Conservation (phyloP, 2,329 filamentous ascomycete genomes). For the Dendrostoma leiphaemia region DNA sequence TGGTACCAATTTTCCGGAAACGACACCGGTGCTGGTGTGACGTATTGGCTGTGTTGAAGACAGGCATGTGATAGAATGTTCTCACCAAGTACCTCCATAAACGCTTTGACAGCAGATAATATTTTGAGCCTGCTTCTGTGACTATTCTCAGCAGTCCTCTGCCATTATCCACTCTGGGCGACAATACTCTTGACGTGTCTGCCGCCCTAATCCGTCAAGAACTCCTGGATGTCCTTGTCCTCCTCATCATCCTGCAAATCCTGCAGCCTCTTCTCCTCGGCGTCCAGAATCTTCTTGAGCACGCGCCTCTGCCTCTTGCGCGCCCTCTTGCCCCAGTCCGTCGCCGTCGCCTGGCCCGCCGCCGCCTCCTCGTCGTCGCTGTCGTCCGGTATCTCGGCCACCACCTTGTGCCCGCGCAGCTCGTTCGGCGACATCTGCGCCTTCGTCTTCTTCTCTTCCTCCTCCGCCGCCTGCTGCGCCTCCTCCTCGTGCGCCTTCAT, state of each 20-base stretch:
- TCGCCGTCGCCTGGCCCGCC: slow-evolving; percentile 43
- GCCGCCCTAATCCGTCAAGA: slow-evolving; percentile 53
- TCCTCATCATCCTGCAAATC: slow-evolving; percentile 61
- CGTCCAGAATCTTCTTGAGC: slow-evolving; percentile 63
- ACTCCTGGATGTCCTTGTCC: slow-evolving; percentile 74
- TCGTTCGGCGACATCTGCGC: slow-evolving; percentile 61
- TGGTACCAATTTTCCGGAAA: no score
- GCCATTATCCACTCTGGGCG: background rate
- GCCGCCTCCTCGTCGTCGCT: slow-evolving; percentile 48
- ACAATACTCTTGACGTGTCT: background rate
- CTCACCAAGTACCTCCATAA: no score
- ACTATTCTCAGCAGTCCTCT: no score
- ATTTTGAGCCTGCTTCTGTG: no score
- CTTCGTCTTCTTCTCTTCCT: slow-evolving; percentile 36
- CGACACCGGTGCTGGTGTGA: no score
- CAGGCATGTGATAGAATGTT: no score
- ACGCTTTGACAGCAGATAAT: no score
- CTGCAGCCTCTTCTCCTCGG: slow-evolving; percentile 56
- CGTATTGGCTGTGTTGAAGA: no score
- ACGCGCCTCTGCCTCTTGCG: slow-evolving; percentile 66
- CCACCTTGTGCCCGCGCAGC: slow-evolving; percentile 54
- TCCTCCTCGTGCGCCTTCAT: slow-evolving; percentile 63
- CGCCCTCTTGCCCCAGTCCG: slow-evolving; percentile 70
- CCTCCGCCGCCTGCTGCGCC: slow-evolving; percentile 47
- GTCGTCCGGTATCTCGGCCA: slow-evolving; percentile 49